phyloP scores from a whole-genome alignment of 164 flowering plant species.

The Buxus sempervirens region DNA sequence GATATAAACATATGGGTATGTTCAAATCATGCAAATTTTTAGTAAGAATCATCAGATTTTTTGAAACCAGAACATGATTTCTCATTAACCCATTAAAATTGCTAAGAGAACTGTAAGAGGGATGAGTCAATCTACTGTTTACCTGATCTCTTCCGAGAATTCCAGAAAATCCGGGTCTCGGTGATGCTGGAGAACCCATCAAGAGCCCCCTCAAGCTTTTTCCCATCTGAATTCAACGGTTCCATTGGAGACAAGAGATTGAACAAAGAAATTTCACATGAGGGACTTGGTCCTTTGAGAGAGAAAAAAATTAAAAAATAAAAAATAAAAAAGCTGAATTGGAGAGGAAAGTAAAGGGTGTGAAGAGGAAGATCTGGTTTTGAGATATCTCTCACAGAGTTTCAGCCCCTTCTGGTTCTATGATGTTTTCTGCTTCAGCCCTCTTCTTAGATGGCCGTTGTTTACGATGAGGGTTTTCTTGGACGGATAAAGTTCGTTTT shows the following conservation, averaged over 20 bases:
- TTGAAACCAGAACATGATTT: not conserved
- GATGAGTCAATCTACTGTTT: not conserved
- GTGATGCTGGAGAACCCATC: conserved; percentile 50
- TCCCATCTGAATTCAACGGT: conserved; percentile 8
- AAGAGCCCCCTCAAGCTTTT: conserved; percentile 6
- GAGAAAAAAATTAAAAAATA: too few relatives aligned
- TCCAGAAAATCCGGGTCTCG: conserved; percentile 52
- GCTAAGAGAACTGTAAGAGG: not conserved
- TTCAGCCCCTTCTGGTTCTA: too few relatives aligned
- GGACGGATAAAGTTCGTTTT: too few relatives aligned
- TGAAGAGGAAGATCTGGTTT: too few relatives aligned
- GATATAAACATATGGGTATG: not conserved
- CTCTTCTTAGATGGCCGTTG: too few relatives aligned
- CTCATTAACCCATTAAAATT: not conserved
- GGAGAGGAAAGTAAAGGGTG: not conserved
- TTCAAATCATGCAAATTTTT: not conserved
- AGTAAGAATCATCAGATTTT: conserved; percentile 1
- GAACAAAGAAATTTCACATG: not conserved
- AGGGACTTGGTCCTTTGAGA: not conserved
- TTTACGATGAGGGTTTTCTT: too few relatives aligned
- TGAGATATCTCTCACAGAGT: too few relatives aligned
- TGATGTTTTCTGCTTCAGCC: too few relatives aligned
- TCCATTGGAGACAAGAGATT: conserved; percentile 2
- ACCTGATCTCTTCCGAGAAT: conserved; percentile 68
- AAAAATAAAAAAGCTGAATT: not conserved